Conservation (phyloP, 2,329 filamentous ascomycete species). For the Didymella pomorum region DNA sequence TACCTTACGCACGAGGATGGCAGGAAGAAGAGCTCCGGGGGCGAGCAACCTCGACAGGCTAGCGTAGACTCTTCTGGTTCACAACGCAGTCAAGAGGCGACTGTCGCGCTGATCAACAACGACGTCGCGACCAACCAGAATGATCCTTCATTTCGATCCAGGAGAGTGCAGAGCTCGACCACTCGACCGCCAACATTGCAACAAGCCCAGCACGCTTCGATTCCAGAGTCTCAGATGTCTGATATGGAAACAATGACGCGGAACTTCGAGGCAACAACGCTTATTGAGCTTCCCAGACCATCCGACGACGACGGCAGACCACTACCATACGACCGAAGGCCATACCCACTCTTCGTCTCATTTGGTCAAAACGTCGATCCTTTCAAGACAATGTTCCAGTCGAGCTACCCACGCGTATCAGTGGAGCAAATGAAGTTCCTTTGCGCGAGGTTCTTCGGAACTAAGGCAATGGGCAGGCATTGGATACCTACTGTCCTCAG, state of each 20-base stretch:
- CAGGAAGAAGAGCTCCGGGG: constrained; percentile 8
- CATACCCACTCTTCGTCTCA: constrained; percentile 33
- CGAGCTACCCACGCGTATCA: constrained; percentile 37
- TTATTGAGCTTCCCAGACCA: neutral
- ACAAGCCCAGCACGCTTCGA: constrained; percentile 7
- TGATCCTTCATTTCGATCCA: neutral
- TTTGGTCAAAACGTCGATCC: constrained; percentile 46
- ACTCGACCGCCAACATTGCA: constrained; percentile 11
- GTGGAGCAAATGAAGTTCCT: constrained; percentile 48
- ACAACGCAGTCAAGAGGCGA: too few species aligned
- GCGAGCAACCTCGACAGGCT: constrained; percentile 8
- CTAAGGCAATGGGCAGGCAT: constrained; percentile 39
- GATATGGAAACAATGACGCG: neutral
- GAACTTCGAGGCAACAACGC: constrained; percentile 3
- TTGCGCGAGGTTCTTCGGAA: constrained; percentile 47
- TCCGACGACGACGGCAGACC: constrained; percentile 27
- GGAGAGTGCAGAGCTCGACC: constrained; percentile 18
- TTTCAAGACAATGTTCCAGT: constrained; percentile 47
- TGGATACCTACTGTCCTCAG: constrained; percentile 49
- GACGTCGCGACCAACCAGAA: neutral
- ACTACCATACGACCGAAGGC: neutral
- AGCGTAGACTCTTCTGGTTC: constrained; percentile 35
- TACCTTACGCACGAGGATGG: constrained; percentile 39
- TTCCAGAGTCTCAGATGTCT: constrained; percentile 9
- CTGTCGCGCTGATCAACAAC: too few species aligned